A percentile compares a stretch with the other conserved stretches of the same genome.
Evolutionary conservation across 306 rosid species (phyloP).

Genomic region (Gastrolobium bilobum): DNA sequence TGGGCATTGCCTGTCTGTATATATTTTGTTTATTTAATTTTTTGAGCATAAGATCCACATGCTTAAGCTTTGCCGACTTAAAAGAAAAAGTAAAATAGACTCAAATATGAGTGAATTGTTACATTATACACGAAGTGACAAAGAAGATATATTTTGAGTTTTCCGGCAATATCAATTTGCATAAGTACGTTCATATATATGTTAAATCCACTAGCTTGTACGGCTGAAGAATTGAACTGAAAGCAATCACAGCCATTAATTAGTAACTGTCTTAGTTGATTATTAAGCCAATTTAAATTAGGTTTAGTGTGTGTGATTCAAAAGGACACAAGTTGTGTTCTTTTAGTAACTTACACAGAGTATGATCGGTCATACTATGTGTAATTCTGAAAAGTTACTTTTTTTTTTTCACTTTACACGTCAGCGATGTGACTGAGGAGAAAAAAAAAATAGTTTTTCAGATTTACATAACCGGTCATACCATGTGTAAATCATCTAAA

Average conservation of each 20-base stretch:
- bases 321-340: too few relatives aligned
- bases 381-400: too few relatives aligned
- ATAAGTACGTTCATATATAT: background rate
- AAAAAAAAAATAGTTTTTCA: too few relatives aligned
- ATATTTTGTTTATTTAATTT: constrained; percentile 19
- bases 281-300: constrained; percentile 26
- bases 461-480: too few relatives aligned
- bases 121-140: constrained; percentile 26
- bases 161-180: background rate
- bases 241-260: background rate
- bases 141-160: constrained; percentile 44
- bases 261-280: background rate
- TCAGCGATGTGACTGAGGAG: too few relatives aligned
- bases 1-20: constrained; percentile 28
- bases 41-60: constrained; percentile 58
- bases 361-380: too few relatives aligned
- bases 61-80: constrained; percentile 34
- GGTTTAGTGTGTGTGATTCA: too few relatives aligned
- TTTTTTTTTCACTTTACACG: too few relatives aligned
- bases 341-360: too few relatives aligned
- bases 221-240: background rate
- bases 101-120: constrained; percentile 22
- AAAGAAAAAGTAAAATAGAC: constrained; percentile 43
- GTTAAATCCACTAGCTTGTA: background rate
- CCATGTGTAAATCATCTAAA: too few relatives aligned